Base-by-base conservation (phyloP, 805 yeast genomes). In the Pichia thaimueangensis region DNA sequence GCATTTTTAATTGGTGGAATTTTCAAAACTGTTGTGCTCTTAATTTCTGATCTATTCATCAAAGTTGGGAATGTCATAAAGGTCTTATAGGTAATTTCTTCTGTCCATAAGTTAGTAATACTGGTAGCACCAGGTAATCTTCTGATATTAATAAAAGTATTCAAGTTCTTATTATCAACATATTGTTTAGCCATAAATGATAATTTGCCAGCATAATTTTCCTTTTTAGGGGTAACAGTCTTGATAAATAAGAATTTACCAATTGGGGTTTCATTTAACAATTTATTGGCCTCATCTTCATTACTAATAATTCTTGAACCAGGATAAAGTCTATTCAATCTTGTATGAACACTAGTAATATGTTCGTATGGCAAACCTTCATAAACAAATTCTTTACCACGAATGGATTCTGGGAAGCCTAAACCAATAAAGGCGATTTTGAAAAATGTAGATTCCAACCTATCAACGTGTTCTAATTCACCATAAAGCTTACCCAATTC, bases 281-380 rank as follows among this genome's bases (percentile, higher is more conserved):
- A 60, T 39, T 63, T 67, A 39, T 63, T 65, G 1, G 85, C 83
- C 47, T 79, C 81, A 7, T 69, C 69, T 40, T 65, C 69, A 47
- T 68, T 74, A 22, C 78, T 66, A 28, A 86, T 67, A 41, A 86
- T 76, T 43, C 81, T 74, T 1, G 95, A 86, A 39, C 95, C 95
- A 23, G 93, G 94, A 59, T 86, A 84, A 36, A 84, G 62, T 54
- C 79, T 75, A 52, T 81, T 71, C 46, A 88, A 65, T 51, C 95
- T 70, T 53, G 81, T 85, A 53, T 83, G 87, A 58, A 87, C 83
- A 3, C 91, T 80, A 2, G 88, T 78, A 45, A 87, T 80, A 60
- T 85, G 93, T 58, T 87, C 96, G 64, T 84, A 87, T 24, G 95
- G 87, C 41, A 78, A 69, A 6, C 96, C 95, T 63, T 87, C 95